Evolutionary conservation across 352 stramenopile genomes (phyloP), one percentile per base, ranked within the genome.

Genomic region (Globisporangium cylindrosporum): DNA sequence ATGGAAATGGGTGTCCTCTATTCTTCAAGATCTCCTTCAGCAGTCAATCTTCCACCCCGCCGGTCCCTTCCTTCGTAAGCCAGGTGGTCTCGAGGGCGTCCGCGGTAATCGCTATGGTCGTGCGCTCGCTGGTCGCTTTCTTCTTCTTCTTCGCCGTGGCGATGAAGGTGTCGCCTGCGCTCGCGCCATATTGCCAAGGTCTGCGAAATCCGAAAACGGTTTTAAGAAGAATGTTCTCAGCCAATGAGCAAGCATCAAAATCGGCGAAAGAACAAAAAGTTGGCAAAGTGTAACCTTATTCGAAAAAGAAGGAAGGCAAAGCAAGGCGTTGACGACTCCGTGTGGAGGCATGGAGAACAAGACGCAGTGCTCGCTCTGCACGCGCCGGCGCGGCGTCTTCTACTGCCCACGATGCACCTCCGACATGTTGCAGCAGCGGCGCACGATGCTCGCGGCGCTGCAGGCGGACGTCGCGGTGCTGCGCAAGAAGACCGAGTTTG

Each of bases 401-500:
- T 79, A 67, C 46, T 95, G 87, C 58, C 75, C 80, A 63, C 81
- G 73, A 46, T 95, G 87, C 68, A 87, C 83, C 25, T 82, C 73
- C 48, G 78, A 79, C 54, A 78, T 86, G 75, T 69, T 95, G 57
- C 88, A 95, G 67, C 84, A 93, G 67, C 81, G 86, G 54, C 76
- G 84, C 59, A 93, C 83, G 8, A 93, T 94, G 82, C 64, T 95
- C 22, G 70, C 75, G 8, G 86, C 79, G 10, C 74, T 95, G 32
- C 83, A 91, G 62, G 88, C 88, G 3, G 88, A 95, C 59, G 79
- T 95, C 51, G 82, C 84, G 2, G 84, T 94, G 58, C 70, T 94
- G 63, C 83, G 86, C 64, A 90, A 92, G 68, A 94, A 95, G 68
- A 81, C 83, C 27, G 82, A 88, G 72, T 84, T 78, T 43, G 77